A percentile compares a stretch with the other conserved stretches of the same genome.
These are phyloP conservation scores for Otatea glauca DNA, from an alignment of 176 grass and related monocot species.

Conservation along the genomic window DNA sequence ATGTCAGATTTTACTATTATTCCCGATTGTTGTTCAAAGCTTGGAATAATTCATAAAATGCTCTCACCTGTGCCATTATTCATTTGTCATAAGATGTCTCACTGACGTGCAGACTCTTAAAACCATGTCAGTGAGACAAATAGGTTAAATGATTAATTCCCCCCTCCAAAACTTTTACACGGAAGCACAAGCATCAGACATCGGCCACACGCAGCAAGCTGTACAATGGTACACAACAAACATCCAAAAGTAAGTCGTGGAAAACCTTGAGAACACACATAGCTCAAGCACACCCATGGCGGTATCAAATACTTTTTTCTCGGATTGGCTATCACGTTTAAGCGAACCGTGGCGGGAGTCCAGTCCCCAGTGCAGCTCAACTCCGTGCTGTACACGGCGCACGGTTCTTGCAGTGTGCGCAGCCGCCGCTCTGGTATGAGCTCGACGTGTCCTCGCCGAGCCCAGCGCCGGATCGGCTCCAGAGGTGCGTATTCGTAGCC, in stretches of 20 bases:
- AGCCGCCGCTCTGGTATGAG: slow-evolving; percentile 53
- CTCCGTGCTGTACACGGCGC: slow-evolving; percentile 52
- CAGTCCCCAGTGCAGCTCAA: slow-evolving; percentile 50
- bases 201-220: slow-evolving; percentile 1
- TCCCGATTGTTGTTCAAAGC: too few relatives aligned
- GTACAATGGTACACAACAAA: slow-evolving; percentile 23
- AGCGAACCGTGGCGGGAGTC: slow-evolving; percentile 37
- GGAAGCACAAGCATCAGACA: background rate
- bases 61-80: too few relatives aligned
- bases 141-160: too few relatives aligned
- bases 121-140: too few relatives aligned
- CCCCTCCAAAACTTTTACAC: slow-evolving; percentile 30
- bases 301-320: background rate
- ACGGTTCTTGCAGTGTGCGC: slow-evolving; percentile 6
- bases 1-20: too few relatives aligned
- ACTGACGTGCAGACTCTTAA: too few relatives aligned
- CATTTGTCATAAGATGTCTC: too few relatives aligned
- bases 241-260: background rate
- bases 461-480: slow-evolving; percentile 16
- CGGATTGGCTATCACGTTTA: background rate
- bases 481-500: slow-evolving; percentile 21
- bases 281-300: background rate
- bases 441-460: slow-evolving; percentile 50
- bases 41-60: too few relatives aligned
- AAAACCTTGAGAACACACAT: background rate